These are phyloP conservation scores for Polygonum maritimum DNA, from an alignment of 148 eudicot genomes.

Conservation along the genomic window DNA sequence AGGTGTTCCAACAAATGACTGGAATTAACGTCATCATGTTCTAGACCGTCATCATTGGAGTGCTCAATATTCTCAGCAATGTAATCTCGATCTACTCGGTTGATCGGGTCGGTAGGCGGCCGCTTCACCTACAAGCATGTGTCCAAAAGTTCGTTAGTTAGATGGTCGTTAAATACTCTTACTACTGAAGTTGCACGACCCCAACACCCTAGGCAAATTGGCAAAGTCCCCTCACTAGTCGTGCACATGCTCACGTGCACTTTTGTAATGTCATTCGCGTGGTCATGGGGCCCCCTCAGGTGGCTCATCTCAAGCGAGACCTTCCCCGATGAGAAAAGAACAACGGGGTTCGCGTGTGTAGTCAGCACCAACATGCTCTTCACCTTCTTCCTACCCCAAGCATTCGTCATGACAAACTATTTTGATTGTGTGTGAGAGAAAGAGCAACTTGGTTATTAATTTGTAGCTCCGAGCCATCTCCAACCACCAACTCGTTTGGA, in stretches of 20 bases:
- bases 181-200: neutral
- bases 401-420: conserved; percentile 16
- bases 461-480: too few relatives aligned
- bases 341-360: conserved; percentile 17
- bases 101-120: conserved; percentile 66
- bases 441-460: too few relatives aligned
- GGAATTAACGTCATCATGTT: conserved; percentile 81
- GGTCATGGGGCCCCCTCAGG: conserved; percentile 32
- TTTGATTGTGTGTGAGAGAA: too few relatives aligned
- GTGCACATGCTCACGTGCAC: conserved; percentile 10
- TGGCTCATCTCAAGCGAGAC: conserved; percentile 31
- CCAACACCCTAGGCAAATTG: neutral
- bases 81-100: conserved; percentile 67
- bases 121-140: conserved; percentile 54
- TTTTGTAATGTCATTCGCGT: conserved; percentile 22
- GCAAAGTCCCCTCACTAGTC: neutral
- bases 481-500: conserved; percentile 1
- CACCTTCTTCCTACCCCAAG: conserved; percentile 29
- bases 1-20: conserved; percentile 84
- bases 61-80: conserved; percentile 54
- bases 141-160: conserved; percentile 63
- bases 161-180: neutral
- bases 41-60: conserved; percentile 63
- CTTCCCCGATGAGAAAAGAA: conserved; percentile 20
- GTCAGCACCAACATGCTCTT: conserved; percentile 25